Conservation (phyloP, 2,329 filamentous ascomycete genomes). For the Colletotrichum falcatum region DNA sequence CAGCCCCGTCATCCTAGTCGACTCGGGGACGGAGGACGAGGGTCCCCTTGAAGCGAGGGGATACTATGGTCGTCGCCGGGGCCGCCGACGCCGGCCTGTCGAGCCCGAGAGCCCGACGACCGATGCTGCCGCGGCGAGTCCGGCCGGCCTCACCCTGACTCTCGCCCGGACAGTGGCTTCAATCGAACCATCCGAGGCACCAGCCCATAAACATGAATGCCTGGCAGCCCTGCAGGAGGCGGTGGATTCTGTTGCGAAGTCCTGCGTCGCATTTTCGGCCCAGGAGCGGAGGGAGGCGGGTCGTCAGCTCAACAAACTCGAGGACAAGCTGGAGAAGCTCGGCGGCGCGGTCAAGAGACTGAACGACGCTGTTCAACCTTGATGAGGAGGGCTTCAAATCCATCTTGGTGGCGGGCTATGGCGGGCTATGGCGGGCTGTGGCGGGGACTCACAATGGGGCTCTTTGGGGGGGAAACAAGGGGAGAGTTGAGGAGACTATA, state of each 20-base stretch:
- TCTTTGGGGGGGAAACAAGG: too few species aligned
- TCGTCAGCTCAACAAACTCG: constrained; percentile 11
- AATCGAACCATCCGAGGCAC: constrained; percentile 3
- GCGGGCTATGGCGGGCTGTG: not conserved
- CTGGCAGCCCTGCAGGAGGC: not conserved
- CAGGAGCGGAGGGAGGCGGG: not conserved
- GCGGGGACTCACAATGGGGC: not conserved
- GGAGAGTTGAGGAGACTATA: not conserved
- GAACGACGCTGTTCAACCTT: not conserved
- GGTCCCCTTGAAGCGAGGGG: not conserved
- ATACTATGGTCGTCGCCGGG: not conserved
- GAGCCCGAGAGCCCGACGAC: not conserved
- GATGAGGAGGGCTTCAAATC: not conserved
- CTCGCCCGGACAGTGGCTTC: not conserved
- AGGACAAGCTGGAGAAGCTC: constrained; percentile 4
- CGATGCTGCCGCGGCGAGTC: not conserved
- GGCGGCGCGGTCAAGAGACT: constrained; percentile 20
- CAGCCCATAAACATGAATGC: not conserved
- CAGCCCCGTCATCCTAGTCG: not conserved
- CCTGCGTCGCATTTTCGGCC: not conserved
- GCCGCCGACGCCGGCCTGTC: not conserved
- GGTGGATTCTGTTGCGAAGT: not conserved
- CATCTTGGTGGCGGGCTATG: not conserved
- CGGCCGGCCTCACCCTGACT: not conserved
- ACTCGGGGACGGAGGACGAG: not conserved